Percentiles rank a stretch among this genome's conserved stretches.
phyloP scores from a whole-genome alignment of 495 filamentous ascomycete genomes.

The Bacidia gigantensis region DNA sequence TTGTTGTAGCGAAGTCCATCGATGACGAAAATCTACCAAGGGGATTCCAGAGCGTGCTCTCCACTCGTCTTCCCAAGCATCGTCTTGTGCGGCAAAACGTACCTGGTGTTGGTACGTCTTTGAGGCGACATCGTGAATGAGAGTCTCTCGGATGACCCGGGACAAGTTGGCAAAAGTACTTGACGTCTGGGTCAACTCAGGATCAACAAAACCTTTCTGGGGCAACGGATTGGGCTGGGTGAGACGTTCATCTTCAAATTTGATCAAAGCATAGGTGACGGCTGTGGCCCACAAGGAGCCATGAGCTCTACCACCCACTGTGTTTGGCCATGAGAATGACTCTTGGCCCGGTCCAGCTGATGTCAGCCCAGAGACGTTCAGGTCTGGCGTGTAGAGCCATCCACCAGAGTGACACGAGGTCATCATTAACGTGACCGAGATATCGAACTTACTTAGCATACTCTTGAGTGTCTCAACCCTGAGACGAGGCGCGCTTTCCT shows the following conservation, averaged over 20 bases:
- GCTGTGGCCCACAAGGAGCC: constrained; percentile 7
- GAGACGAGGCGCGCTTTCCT: not conserved
- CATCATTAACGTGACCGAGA: constrained; percentile 13
- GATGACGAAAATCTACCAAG: not conserved
- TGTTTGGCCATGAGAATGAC: constrained; percentile 6
- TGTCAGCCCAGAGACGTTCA: constrained; percentile 11
- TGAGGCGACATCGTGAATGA: not conserved
- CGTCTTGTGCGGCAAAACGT: constrained; percentile 15
- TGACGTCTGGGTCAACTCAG: not conserved
- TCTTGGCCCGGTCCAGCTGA: not conserved
- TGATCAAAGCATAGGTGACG: constrained; percentile 6
- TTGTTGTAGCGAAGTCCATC: not conserved
- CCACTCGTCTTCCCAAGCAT: constrained; percentile 18
- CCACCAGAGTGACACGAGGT: constrained; percentile 17
- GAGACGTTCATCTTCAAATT: not conserved
- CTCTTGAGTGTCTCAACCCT: not conserved
- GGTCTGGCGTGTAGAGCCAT: constrained; percentile 8
- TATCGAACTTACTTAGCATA: not conserved
- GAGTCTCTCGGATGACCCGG: not conserved
- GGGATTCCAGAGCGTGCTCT: not conserved
- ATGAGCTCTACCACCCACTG: constrained; percentile 4
- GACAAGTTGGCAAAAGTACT: not conserved
- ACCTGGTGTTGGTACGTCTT: not conserved
- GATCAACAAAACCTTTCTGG: not conserved
- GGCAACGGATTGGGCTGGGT: not conserved